Evolutionary conservation across 306 rosid species (phyloP), one percentile per base, ranked within the genome.

Genomic region (Styphnolobium japonicum): DNA sequence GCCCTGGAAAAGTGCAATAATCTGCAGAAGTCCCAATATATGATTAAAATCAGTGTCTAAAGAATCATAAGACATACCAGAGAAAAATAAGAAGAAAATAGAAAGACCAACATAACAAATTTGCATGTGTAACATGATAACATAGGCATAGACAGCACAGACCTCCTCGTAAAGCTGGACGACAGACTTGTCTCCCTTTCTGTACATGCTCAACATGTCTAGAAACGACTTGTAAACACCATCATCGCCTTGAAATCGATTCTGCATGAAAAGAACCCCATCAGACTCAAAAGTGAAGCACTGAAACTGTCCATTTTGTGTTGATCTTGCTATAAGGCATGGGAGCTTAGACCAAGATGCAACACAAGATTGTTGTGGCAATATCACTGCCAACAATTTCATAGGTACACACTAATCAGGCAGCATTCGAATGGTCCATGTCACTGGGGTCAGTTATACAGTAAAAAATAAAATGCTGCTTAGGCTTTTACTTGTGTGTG

Each of bases 101-200:
- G 4, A 45, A 34, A 22, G 19, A 31, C n/a, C 7, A 55, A 22
- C 22, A 55, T 55, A 22, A 45, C 51, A 12, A 6, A 37, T 14
- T 12, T 12, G 18, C 18, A 4, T 43, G 16, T 45, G 16, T 45
- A 45, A 45, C 6, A 45, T 12, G 14, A 45, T 45, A 45, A 12
- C 18, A 14, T 45, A 12, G 0, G 7, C 15, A 42, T 10, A 22
- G 10, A 19, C 27, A 10, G 25, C 27, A 15, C 52, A 77, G 14
- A 61, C 97, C 96, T 93, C 86, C n/a, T 22, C 23, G 55, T 85
- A 86, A 64, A 87, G 88, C 80, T 89, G 86, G 18, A 15, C 76
- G 5, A 80, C 77, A 48, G 82, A 82, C 82, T 80, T 90, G 80
- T 67, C 85, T 71, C 86, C 96, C 80, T 80, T 82, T 25, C 86